Evolutionary conservation across 805 yeast species (phyloP).

Genomic region (Saturnispora quitensis): DNA sequence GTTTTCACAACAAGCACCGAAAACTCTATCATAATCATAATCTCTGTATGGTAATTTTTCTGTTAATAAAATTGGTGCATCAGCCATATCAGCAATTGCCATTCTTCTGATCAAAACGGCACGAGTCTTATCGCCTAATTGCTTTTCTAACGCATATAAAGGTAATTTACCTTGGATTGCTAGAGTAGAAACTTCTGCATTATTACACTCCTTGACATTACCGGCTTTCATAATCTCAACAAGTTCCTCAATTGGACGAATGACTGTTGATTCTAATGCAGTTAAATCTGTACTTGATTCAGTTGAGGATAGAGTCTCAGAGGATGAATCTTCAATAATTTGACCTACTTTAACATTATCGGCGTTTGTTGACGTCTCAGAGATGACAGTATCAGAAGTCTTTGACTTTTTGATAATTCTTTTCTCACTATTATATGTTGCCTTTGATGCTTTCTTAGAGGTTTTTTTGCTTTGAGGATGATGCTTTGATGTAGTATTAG

Average conservation of each 20-base stretch:
- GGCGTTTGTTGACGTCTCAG: background rate
- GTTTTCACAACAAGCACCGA: slow-evolving; percentile 98
- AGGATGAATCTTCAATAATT: slow-evolving; percentile 22
- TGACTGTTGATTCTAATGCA: slow-evolving; percentile 12
- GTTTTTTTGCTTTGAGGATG: slow-evolving; percentile 3
- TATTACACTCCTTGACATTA: slow-evolving; percentile 49
- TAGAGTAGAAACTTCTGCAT: slow-evolving; percentile 67
- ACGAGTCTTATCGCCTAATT: slow-evolving; percentile 76
- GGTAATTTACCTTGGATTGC: slow-evolving; percentile 76
- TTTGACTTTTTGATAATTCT: background rate
- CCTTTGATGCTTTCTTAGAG: slow-evolving; percentile 4
- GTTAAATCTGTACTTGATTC: slow-evolving; percentile 13
- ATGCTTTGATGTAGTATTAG: background rate
- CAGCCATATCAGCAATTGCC: slow-evolving; percentile 77
- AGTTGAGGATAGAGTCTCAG: slow-evolving; percentile 1
- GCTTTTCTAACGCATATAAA: slow-evolving; percentile 88
- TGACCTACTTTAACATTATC: slow-evolving; percentile 30
- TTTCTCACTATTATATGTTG: background rate
- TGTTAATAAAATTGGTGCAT: slow-evolving; percentile 69
- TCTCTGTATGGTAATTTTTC: slow-evolving; percentile 66
- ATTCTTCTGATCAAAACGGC: slow-evolving; percentile 92
- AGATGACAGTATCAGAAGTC: background rate
- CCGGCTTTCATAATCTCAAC: slow-evolving; percentile 60
- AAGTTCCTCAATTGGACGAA: slow-evolving; percentile 56
- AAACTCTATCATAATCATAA: slow-evolving; percentile 91